These are phyloP conservation scores for Trichocladium antarcticum DNA, from an alignment of 495 filamentous ascomycete genomes.

Conservation along the genomic window DNA sequence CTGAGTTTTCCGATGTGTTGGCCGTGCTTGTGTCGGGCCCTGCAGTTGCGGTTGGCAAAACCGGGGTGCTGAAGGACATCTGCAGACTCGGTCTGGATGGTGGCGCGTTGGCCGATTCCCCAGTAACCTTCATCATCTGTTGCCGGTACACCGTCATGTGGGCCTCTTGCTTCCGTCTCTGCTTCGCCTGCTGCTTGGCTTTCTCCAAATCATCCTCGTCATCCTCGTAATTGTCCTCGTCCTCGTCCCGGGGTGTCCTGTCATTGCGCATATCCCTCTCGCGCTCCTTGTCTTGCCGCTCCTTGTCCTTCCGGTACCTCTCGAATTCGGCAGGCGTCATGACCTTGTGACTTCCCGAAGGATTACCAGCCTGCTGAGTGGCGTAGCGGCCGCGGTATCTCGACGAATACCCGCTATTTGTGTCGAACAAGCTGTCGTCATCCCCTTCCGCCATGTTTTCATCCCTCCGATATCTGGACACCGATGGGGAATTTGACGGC, in stretches of 20 bases:
- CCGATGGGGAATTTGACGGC: slow-evolving; percentile 5
- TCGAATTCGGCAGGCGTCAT: slow-evolving; percentile 89
- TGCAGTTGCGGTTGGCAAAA: slow-evolving; percentile 25
- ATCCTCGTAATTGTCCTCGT: slow-evolving; percentile 54
- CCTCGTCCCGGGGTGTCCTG: slow-evolving; percentile 38
- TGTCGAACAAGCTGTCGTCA: slow-evolving; percentile 38
- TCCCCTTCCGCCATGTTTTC: slow-evolving; percentile 28
- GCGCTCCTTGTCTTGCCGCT: slow-evolving; percentile 63
- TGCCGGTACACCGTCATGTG: slow-evolving; percentile 85
- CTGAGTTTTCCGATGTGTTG: slow-evolving; percentile 42
- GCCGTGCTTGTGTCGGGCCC: slow-evolving; percentile 14
- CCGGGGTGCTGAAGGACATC: slow-evolving; percentile 47
- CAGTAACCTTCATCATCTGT: slow-evolving; percentile 94
- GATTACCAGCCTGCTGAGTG: slow-evolving; percentile 27
- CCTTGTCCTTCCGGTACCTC: slow-evolving; percentile 68
- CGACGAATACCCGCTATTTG: slow-evolving; percentile 44
- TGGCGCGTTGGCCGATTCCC: slow-evolving; percentile 46
- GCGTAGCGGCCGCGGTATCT: slow-evolving; percentile 38
- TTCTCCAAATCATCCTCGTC: slow-evolving; percentile 80
- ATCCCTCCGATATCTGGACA: slow-evolving; percentile 30
- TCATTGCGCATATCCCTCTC: slow-evolving; percentile 22
- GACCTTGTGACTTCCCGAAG: slow-evolving; percentile 50
- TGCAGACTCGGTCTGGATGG: slow-evolving; percentile 33
- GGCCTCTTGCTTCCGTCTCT: slow-evolving; percentile 80
- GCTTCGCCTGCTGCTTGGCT: slow-evolving; percentile 57